Percentiles rank a stretch among this genome's conserved stretches.
phyloP scores from a whole-genome alignment of 148 eudicot genomes.

The Amaranthus hypochondriacus region DNA sequence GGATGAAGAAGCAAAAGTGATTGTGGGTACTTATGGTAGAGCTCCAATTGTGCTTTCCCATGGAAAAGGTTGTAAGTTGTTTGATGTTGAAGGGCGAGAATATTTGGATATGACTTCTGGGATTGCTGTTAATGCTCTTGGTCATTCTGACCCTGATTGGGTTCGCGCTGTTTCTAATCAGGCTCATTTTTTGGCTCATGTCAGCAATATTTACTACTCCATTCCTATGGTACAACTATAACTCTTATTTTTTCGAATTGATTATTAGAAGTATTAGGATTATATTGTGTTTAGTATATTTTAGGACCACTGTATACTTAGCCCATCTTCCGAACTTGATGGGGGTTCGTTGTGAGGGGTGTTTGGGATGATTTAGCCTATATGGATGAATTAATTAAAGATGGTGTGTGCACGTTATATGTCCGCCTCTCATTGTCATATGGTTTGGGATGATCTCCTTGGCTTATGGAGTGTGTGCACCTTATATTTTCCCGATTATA shows the following conservation, averaged over 20 bases:
- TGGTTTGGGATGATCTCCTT: too few relatives aligned
- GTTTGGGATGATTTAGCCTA: not conserved
- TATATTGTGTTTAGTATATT: not conserved
- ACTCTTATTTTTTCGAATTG: not conserved
- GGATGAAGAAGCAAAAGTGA: slow-evolving; percentile 49
- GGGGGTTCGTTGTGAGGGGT: not conserved
- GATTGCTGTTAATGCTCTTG: slow-evolving; percentile 88
- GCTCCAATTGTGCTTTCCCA: slow-evolving; percentile 58
- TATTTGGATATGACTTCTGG: slow-evolving; percentile 85
- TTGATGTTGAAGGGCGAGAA: slow-evolving; percentile 69
- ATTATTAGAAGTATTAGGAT: not conserved
- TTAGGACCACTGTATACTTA: too few relatives aligned
- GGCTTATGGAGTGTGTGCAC: too few relatives aligned
- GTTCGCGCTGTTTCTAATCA: slow-evolving; percentile 51
- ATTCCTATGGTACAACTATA: slow-evolving; percentile 51
- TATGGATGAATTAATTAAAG: not conserved
- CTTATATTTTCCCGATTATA: too few relatives aligned
- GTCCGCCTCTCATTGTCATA: too few relatives aligned
- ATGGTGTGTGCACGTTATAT: not conserved
- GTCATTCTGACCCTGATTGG: slow-evolving; percentile 83
- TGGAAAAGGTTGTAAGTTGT: slow-evolving; percentile 82
- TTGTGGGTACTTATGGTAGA: slow-evolving; percentile 75
- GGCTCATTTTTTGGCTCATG: slow-evolving; percentile 56
- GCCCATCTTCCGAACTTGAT: not conserved
- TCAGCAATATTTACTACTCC: slow-evolving; percentile 67